Evolutionary conservation across 2,329 filamentous ascomycete genomes (phyloP), one percentile per base, ranked within the genome.

Genomic region (Penicillium sp.): DNA sequence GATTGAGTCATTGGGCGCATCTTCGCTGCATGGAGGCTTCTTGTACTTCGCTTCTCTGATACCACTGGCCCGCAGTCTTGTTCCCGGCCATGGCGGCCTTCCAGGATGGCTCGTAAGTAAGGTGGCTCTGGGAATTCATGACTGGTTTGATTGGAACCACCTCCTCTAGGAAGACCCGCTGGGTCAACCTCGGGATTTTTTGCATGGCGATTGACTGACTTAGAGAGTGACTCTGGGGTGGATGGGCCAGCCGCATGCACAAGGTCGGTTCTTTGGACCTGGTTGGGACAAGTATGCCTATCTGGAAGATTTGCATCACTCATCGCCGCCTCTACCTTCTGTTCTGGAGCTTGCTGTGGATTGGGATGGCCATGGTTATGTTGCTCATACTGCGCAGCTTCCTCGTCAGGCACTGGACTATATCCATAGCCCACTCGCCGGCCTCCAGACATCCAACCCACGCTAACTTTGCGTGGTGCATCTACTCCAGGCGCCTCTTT

Each of bases 371-470:
- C 35, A n/a, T 51, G 55, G 13, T 26, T 44, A 49, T 24, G 45
- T 15, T 56, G 40, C 53, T 51, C 30, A 9, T 56, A 30, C 6
- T 55, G 40, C 7, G 47, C 59, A 17, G 68, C 65, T 7, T 73
- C 71, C n/a, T 68, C 63, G 26, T 68, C 62, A 22, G 67, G 58
- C 15, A 80, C 73, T 56, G 77, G 68, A 17, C 64, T 72, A 60
- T 79, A 80, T 2, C 77, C 77, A 64, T 79, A 80, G 1, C 78
- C 78, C 47, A 75, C 64, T 22, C 78, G 73, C 60, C 73, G 75
- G 3, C 78, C 78, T 24, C 72, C 76, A 10, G 78, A 77, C 72
- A 80, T 73, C 79, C 79, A 81, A 24, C 77, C 79, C 33, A 77
- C 65, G 53, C 78, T 81, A 49, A 78, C 69, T 64, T 70, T 76